Evolutionary conservation across 805 yeast genomes (phyloP), one percentile per base, ranked within the genome.

Genomic region (Yamadazyma scolyti): DNA sequence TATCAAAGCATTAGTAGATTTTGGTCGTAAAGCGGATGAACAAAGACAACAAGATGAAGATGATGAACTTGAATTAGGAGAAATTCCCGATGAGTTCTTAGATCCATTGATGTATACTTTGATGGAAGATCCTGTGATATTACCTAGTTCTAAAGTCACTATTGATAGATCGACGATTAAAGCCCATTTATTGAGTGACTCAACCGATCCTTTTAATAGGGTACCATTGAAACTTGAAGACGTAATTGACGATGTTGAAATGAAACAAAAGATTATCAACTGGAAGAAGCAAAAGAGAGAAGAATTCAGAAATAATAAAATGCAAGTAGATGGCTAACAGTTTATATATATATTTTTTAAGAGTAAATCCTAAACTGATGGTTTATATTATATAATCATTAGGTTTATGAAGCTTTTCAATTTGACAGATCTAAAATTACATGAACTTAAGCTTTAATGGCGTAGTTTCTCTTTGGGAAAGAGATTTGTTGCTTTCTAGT

Each of bases 381-480:
- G n/a, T n/a, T n/a, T n/a, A n/a, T n/a, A n/a, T n/a, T n/a, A n/a
- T n/a, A n/a, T n/a, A n/a, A n/a, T n/a, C n/a, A n/a, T n/a, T n/a
- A n/a, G n/a, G n/a, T n/a, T n/a, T n/a, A n/a, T n/a, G n/a, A n/a
- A n/a, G n/a, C n/a, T n/a, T n/a, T n/a, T n/a, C n/a, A n/a, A n/a
- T n/a, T n/a, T n/a, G n/a, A n/a, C n/a, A n/a, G n/a, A n/a, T n/a
- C 20, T 33, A 33, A 27, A 33, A 28, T 33, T 27, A 27, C 37
- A 33, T 33, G 37, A 33, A n/a, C 49, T 79, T 83, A 90, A 75
- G 96, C 97, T 82, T 89, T 90, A 77, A 93, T 84, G 68, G 97
- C 97, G 75, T 75, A 93, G 75, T 83, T 84, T 82, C 95, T 88
- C 76, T 82, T 89, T 69, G 99, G 97, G 95, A 82, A 88, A 72